Evolutionary conservation across 257 asterid genomes (phyloP).

Genomic region (Forsythia suspensa): DNA sequence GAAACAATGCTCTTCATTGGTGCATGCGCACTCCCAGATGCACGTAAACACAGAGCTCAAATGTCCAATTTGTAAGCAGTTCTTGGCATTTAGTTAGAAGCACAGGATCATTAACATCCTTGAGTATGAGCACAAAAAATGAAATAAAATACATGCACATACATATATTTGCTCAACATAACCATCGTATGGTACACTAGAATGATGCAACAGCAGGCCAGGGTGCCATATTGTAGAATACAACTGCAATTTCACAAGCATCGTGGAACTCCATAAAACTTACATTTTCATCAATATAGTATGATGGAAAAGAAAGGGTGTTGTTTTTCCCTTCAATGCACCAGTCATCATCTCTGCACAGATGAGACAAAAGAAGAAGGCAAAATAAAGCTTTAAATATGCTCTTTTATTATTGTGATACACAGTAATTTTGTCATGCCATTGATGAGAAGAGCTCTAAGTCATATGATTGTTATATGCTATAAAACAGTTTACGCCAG

Average conservation of each 20-base stretch:
- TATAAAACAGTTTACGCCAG: neutral
- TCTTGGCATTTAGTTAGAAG: neutral
- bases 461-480: neutral
- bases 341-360: conserved; percentile 95
- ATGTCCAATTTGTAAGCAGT: neutral
- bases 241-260: conserved; percentile 5
- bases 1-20: neutral
- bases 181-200: neutral
- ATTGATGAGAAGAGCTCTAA: neutral
- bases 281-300: conserved; percentile 98
- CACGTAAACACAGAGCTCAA: neutral
- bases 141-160: neutral
- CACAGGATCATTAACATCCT: neutral
- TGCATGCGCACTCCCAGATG: neutral
- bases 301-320: conserved; percentile 89
- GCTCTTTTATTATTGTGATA: neutral
- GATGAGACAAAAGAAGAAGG: conserved; percentile 27
- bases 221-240: neutral
- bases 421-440: neutral
- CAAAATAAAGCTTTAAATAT: neutral
- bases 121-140: neutral
- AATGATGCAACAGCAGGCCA: neutral
- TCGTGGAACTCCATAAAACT: conserved; percentile 32
- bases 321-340: conserved; percentile 76
- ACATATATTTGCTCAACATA: neutral